Conservation (phyloP, 805 yeast species). For the Kurtzmaniella cleridarum region DNA sequence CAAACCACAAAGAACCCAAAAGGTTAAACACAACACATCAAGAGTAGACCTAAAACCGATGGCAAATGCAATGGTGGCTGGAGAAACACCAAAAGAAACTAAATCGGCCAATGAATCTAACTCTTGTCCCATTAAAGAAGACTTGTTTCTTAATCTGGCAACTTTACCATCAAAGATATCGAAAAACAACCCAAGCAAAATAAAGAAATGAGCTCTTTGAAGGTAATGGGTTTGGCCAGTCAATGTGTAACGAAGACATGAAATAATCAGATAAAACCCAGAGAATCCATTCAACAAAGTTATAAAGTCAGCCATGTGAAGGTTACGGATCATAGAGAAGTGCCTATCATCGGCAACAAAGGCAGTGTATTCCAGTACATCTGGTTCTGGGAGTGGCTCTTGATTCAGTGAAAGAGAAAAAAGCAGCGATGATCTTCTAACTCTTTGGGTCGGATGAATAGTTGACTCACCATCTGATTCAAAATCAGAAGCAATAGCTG, state of each 20-base stretch:
- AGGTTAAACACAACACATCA: slow-evolving; percentile 71
- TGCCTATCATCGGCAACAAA: slow-evolving; percentile 83
- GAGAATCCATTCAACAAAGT: slow-evolving; percentile 91
- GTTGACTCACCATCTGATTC: slow-evolving; percentile 25
- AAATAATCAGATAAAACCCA: slow-evolving; percentile 85
- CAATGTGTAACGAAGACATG: slow-evolving; percentile 75
- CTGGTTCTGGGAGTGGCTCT: slow-evolving; percentile 72
- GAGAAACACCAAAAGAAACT: slow-evolving; percentile 92
- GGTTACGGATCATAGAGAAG: slow-evolving; percentile 75
- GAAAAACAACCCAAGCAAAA: slow-evolving; percentile 86
- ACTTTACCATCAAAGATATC: slow-evolving; percentile 97
- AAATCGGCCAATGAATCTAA: slow-evolving; percentile 94
- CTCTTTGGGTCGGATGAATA: slow-evolving; percentile 21
- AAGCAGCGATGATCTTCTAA: slow-evolving; percentile 51
- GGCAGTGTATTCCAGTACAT: slow-evolving; percentile 67
- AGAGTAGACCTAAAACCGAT: slow-evolving; percentile 82
- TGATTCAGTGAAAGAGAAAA: slow-evolving; percentile 45
- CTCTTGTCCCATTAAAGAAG: slow-evolving; percentile 95
- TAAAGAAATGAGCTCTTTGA: slow-evolving; percentile 85
- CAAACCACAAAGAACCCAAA: slow-evolving; percentile 89
- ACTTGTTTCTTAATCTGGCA: slow-evolving; percentile 87
- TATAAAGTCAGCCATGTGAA: slow-evolving; percentile 95
- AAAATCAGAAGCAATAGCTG: slow-evolving; percentile 33
- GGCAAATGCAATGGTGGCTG: slow-evolving; percentile 87
- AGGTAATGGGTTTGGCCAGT: slow-evolving; percentile 66